These are phyloP conservation scores for Trametes hirsuta DNA, from an alignment of 1,284 basidiomycete genomes.

Conservation along the genomic window DNA sequence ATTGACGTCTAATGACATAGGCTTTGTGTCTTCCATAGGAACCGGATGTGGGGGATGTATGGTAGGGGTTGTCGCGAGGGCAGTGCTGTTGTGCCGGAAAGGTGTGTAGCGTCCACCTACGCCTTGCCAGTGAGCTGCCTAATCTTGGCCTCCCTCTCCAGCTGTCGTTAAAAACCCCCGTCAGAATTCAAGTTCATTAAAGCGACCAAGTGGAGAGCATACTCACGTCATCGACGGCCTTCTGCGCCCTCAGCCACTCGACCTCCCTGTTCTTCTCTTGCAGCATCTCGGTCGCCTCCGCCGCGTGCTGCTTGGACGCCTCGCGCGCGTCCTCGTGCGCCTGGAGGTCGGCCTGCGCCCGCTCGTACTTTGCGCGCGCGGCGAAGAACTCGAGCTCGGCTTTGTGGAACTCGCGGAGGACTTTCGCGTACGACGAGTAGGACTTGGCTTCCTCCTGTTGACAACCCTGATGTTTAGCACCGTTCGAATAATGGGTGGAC, in stretches of 20 bases:
- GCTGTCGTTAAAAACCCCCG: conserved; percentile 15
- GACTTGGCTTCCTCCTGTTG: conserved; percentile 51
- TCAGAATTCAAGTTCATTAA: not conserved
- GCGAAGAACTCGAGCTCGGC: conserved; percentile 50
- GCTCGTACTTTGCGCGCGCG: conserved; percentile 50
- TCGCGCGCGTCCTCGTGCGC: conserved; percentile 50
- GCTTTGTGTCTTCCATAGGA: not conserved
- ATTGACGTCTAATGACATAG: too few relatives aligned
- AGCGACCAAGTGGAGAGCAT: not conserved
- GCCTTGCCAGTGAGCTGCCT: conserved; percentile 39
- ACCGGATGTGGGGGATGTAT: not conserved
- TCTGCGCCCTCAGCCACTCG: conserved; percentile 49
- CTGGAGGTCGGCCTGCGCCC: conserved; percentile 45
- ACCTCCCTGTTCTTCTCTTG: conserved; percentile 59
- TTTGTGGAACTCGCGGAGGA: conserved; percentile 49
- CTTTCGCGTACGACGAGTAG: conserved; percentile 46
- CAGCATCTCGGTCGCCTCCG: conserved; percentile 50
- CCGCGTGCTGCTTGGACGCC: conserved; percentile 45
- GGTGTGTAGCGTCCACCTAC: not conserved
- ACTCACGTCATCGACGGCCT: conserved; percentile 53
- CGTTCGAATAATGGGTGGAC: not conserved
- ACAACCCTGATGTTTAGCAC: not conserved
- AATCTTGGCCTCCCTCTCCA: conserved; percentile 50
- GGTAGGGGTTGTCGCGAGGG: not conserved
- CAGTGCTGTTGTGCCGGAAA: too few relatives aligned